Evolutionary conservation across 2,329 filamentous ascomycete genomes (phyloP), one percentile per base, ranked within the genome.

Genomic region (Trichoderma koningiopsis): DNA sequence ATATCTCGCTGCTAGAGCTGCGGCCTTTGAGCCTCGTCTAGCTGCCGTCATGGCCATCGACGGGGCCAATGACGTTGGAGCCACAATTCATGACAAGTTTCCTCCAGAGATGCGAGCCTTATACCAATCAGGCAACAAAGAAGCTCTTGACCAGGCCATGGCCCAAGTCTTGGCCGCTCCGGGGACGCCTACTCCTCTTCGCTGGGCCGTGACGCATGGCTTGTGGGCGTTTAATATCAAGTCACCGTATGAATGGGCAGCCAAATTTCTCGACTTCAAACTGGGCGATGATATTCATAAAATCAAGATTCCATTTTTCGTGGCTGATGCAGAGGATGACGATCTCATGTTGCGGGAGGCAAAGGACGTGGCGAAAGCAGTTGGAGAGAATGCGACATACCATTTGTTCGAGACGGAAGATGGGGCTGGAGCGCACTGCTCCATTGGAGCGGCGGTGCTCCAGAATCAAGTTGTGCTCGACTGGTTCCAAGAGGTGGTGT

Each of bases 1-100:
- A 1, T 80, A 75, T 35, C 76, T 84, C 2, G 78, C 76, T 5
- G 74, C 78, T 3, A 79, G 81, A 1, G 82, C 81, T 0, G 82
- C 83, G 0, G 81, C 81, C 1, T 82, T 82, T 70, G 83, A 85
- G 63, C 79, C 77, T 68, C 81, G 82, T 6, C 73, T 84, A 53
- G 77, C 79, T 1, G 83, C 82, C 4, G 73, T 79, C 5, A 73
- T 83, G 59, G 75, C 77, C 40, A 75, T 82, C 31, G 82, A 83
- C 70, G 82, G 81, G 2, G 68, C 84, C 3, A 81, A 74, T 70
- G 75, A 79, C 65, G 71, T 77, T 73, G 71, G 75, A 47, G 68
- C 24, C 3, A 49, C 56, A 2, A 11, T 73, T 2, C 49, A 47
- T 40, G 7, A 22, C 7, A 47, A 43, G n/a, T 68, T 73, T 10